Percentiles rank a stretch among this genome's conserved stretches.
Conservation (phyloP, 192 early-diverging fungal genomes). For the Diversispora epigaea region DNA sequence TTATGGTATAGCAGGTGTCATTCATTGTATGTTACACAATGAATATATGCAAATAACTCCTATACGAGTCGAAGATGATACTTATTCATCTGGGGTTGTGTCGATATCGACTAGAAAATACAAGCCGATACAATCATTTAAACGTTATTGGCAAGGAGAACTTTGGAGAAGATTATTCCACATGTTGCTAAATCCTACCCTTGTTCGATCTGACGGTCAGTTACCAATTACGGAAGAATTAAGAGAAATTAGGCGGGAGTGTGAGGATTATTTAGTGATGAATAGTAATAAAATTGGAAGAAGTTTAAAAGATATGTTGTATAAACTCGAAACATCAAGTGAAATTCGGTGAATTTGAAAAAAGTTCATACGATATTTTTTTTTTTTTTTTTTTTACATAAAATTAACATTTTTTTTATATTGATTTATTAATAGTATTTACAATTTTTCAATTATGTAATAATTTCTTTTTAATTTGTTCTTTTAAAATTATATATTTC, state of each 20-base stretch:
- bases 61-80: neutral
- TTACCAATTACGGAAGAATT: conserved; percentile 25
- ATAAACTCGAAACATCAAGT: no score
- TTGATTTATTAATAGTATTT: no score
- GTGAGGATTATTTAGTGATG: conserved; percentile 11
- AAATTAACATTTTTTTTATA: no score
- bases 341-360: no score
- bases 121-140: conserved; percentile 28
- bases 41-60: conserved; percentile 16
- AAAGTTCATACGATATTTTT: no score
- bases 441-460: no score
- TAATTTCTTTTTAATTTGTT: no score
- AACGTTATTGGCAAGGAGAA: conserved; percentile 35
- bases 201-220: neutral
- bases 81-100: neutral
- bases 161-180: conserved; percentile 34
- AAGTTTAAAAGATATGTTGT: conserved; percentile 1
- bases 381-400: no score
- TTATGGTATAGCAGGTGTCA: conserved; percentile 36
- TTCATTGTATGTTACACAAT: conserved; percentile 38
- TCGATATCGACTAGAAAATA: conserved; percentile 17
- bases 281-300: conserved; percentile 30
- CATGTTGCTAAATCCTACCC: conserved; percentile 33
- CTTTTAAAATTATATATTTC: no score
- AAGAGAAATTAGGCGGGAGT: conserved; percentile 13